A percentile compares a stretch with the other conserved stretches of the same genome.
phyloP scores from a whole-genome alignment of 164 flowering plant species.

The Umbilicus rupestris region DNA sequence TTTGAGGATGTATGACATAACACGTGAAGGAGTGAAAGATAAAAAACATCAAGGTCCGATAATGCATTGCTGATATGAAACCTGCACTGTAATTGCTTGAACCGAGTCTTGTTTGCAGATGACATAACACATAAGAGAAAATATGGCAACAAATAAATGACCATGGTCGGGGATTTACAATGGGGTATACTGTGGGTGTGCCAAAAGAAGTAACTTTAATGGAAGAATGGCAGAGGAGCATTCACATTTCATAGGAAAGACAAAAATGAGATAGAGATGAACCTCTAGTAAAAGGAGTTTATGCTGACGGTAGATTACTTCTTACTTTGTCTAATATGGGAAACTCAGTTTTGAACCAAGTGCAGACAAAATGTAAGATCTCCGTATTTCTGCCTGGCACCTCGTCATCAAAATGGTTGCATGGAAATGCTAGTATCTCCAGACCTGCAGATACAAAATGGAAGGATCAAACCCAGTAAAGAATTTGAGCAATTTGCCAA shows the following conservation, averaged over 20 bases:
- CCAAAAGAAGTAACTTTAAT: neutral
- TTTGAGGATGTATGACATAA: neutral
- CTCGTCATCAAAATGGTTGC: constrained; percentile 57
- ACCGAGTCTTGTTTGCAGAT: neutral
- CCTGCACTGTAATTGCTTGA: neutral
- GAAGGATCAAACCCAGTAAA: no score
- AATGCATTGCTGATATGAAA: neutral
- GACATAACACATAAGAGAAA: neutral
- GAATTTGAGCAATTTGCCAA: neutral
- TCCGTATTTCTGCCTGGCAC: constrained; percentile 52
- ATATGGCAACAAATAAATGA: neutral
- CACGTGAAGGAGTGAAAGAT: neutral
- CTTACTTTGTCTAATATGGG: constrained; percentile 55
- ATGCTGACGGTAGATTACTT: neutral
- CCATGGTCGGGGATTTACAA: neutral
- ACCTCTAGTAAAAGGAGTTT: neutral
- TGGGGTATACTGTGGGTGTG: neutral
- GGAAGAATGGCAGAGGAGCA: neutral
- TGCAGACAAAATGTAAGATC: constrained; percentile 49
- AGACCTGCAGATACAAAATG: constrained; percentile 24
- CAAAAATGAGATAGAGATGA: neutral
- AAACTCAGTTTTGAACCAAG: constrained; percentile 48
- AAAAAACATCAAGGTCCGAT: neutral
- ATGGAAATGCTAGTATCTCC: constrained; percentile 67
- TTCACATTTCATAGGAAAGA: neutral